A percentile compares a stretch with the other conserved stretches of the same genome.
Evolutionary conservation across 2,329 filamentous ascomycete genomes (phyloP).

Genomic region (Ophiocordyceps robertsii): DNA sequence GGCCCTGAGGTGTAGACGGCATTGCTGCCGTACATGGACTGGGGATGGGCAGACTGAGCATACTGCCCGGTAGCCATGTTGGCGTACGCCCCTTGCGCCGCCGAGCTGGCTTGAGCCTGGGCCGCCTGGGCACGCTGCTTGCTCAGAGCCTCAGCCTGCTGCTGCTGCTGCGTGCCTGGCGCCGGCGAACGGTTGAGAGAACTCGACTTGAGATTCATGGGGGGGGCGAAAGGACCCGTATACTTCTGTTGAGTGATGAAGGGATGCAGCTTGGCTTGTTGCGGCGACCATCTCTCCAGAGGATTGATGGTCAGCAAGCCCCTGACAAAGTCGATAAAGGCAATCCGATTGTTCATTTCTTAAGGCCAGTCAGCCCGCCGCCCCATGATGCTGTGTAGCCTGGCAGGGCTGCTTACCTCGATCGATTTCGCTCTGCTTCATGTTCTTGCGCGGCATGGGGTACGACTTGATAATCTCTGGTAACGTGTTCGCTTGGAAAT

Average conservation of each 20-base stretch:
- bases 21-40: conserved; percentile 70
- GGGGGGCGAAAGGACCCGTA: conserved; percentile 88
- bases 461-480: conserved; percentile 97
- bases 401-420: conserved; percentile 49
- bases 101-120: conserved; percentile 55
- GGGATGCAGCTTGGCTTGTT: conserved; percentile 91
- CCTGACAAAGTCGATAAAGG: conserved; percentile 96
- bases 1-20: conserved; percentile 59
- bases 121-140: conserved; percentile 74
- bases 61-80: conserved; percentile 34
- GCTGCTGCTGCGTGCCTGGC: conserved; percentile 87
- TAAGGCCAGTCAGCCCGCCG: conserved; percentile 1
- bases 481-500: conserved; percentile 86
- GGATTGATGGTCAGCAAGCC: conserved; percentile 90
- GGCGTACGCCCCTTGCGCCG: conserved; percentile 52
- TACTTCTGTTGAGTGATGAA: conserved; percentile 99
- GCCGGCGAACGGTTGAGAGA: conserved; percentile 77
- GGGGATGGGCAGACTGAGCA: conserved; percentile 29
- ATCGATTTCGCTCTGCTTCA: conserved; percentile 95
- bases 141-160: conserved; percentile 85
- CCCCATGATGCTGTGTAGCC: neutral
- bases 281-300: conserved; percentile 91
- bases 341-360: conserved; percentile 98
- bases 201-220: conserved; percentile 88
- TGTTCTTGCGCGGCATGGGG: conserved; percentile 96